Evolutionary conservation across 768 basidiomycete species (phyloP).

Genomic region (Mycena filopes): DNA sequence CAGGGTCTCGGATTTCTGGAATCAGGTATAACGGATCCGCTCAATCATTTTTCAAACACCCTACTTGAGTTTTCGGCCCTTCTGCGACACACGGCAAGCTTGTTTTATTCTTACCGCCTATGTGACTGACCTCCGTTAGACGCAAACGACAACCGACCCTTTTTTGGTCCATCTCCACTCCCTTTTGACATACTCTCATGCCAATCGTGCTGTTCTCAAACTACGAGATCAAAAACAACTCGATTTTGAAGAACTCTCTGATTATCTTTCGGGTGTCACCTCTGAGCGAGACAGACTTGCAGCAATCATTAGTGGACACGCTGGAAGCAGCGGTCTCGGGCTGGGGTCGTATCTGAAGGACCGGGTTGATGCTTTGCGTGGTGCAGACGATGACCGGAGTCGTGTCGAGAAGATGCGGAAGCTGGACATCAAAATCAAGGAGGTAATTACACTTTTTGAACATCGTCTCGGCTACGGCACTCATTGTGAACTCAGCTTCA

Average conservation of each 20-base stretch:
- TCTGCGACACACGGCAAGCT: constrained; percentile 80
- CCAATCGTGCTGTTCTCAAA: constrained; percentile 93
- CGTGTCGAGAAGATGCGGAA: constrained; percentile 94
- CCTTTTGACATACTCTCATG: constrained; percentile 91
- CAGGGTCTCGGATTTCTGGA: constrained; percentile 98
- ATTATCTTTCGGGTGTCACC: constrained; percentile 93
- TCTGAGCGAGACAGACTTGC: constrained; percentile 93
- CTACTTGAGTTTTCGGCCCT: constrained; percentile 94
- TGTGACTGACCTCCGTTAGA: constrained; percentile 56
- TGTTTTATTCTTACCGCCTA: background rate
- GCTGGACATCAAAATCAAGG: constrained; percentile 93
- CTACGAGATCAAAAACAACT: constrained; percentile 98
- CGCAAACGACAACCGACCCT: constrained; percentile 91
- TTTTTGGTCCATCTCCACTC: constrained; percentile 92
- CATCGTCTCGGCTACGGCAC: constrained; percentile 3
- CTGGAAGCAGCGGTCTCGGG: constrained; percentile 85
- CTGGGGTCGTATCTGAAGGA: constrained; percentile 92
- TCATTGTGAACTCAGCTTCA: constrained; percentile 69
- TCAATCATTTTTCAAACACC: constrained; percentile 97
- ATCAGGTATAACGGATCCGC: constrained; percentile 96
- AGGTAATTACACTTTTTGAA: constrained; percentile 60
- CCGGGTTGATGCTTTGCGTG: constrained; percentile 89
- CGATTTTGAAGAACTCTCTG: constrained; percentile 96
- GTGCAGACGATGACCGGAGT: constrained; percentile 92
- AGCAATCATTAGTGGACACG: constrained; percentile 89